Conservation (phyloP, 2,329 filamentous ascomycete species). For the Exophiala alcalophila region DNA sequence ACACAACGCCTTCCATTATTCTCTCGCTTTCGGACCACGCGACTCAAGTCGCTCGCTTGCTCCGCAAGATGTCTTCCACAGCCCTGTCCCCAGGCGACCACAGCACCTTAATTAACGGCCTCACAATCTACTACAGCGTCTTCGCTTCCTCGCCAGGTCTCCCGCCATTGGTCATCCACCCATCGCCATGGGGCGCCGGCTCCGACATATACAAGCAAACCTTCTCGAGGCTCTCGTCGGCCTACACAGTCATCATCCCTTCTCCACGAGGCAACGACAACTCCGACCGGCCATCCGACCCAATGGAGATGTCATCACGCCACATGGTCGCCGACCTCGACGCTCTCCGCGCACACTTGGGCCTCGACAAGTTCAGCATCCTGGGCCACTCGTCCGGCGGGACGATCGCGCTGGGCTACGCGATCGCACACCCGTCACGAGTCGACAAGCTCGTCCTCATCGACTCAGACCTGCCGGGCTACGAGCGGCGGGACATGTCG, state of each 20-base stretch:
- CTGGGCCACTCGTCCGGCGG: conserved; percentile 34
- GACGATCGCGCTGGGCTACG: conserved; percentile 33
- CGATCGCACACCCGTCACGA: conserved; percentile 28
- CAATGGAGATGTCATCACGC: conserved; percentile 26
- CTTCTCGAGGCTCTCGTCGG: conserved; percentile 6
- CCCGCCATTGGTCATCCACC: conserved; percentile 10
- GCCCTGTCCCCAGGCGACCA: conserved; percentile 8
- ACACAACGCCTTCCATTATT: no score
- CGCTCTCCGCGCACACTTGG: conserved; percentile 30
- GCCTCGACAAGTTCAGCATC: conserved; percentile 24
- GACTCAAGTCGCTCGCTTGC: no score
- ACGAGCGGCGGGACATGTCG: conserved; percentile 17
- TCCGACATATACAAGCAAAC: conserved; percentile 6
- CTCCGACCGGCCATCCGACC: conserved; percentile 19
- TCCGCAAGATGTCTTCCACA: conserved; percentile 2
- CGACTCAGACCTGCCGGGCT: conserved; percentile 30
- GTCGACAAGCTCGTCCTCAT: conserved; percentile 31
- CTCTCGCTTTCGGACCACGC: no score
- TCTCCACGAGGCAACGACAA: conserved; percentile 32
- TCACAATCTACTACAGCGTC: conserved; percentile 12
- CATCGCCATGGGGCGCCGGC: conserved; percentile 15
- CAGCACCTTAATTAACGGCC: conserved; percentile 4
- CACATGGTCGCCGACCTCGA: conserved; percentile 32
- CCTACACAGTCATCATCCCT: conserved; percentile 31
- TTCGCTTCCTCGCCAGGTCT: conserved; percentile 1